A percentile compares a stretch with the other conserved stretches of the same genome.
Evolutionary conservation across 352 stramenopile species (phyloP).

Genomic region (Globisporangium heterothallicum): DNA sequence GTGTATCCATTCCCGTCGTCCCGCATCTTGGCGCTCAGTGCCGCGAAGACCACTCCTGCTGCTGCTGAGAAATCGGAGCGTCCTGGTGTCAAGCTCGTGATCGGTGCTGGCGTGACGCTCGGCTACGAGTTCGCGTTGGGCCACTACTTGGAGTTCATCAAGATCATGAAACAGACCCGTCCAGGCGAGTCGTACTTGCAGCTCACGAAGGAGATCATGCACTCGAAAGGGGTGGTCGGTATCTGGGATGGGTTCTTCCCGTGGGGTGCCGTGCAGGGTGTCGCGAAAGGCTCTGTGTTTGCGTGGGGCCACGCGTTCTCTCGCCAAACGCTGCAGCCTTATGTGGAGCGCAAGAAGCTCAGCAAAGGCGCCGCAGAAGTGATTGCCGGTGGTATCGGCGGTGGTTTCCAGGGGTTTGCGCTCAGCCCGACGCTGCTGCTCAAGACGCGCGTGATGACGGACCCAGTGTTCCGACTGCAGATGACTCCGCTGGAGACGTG

Average conservation of each 20-base stretch:
- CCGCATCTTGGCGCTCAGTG: slow-evolving; percentile 19
- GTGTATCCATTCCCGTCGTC: slow-evolving; percentile 1
- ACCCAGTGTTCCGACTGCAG: slow-evolving; percentile 88
- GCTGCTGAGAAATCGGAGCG: slow-evolving; percentile 34
- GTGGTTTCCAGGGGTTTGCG: slow-evolving; percentile 91
- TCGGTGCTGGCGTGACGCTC: slow-evolving; percentile 80
- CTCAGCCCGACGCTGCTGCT: slow-evolving; percentile 90
- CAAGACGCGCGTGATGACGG: slow-evolving; percentile 94
- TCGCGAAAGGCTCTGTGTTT: slow-evolving; percentile 91
- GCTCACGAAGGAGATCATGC: slow-evolving; percentile 81
- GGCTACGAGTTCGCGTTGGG: slow-evolving; percentile 85
- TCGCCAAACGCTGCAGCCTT: slow-evolving; percentile 41
- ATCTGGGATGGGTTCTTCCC: slow-evolving; percentile 93
- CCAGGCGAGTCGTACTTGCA: slow-evolving; percentile 73
- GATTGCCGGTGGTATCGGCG: slow-evolving; percentile 83
- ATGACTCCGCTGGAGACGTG: slow-evolving; percentile 86
- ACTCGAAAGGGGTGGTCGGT: slow-evolving; percentile 83
- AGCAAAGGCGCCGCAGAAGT: slow-evolving; percentile 62
- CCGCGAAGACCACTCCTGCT: slow-evolving; percentile 9
- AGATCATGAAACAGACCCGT: slow-evolving; percentile 91
- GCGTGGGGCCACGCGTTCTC: slow-evolving; percentile 83
- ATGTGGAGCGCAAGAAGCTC: slow-evolving; percentile 53
- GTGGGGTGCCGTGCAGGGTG: slow-evolving; percentile 86
- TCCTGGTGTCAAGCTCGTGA: slow-evolving; percentile 75
- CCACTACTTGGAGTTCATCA: slow-evolving; percentile 93